Evolutionary conservation across 140 eudicot species (phyloP), one percentile per base, ranked within the genome.

Genomic region (Bidens hawaiensis): DNA sequence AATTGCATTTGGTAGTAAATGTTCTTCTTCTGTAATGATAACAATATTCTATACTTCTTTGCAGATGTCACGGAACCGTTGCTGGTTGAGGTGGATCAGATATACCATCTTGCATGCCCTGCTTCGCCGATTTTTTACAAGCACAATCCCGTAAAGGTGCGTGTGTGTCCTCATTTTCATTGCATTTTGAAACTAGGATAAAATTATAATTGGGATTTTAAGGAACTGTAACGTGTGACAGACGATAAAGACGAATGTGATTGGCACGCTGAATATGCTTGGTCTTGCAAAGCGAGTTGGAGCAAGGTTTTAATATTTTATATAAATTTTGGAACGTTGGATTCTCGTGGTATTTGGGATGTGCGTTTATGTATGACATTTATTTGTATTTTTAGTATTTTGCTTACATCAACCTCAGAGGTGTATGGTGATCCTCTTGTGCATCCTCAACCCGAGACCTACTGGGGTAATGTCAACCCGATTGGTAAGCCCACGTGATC

Each of bases 271-370:
- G 64, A 82, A 85, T 69, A 85, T 85, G 95, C 77, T 85, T 48
- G 95, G 95, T 63, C 89, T 85, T 67, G 95, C 95, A 30, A 85
- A 85, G 84, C 80, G 95, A 40, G 89, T 82, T n/a, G 95, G 95
- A 68, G 95, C 95, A 65, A 85, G 95, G 94, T 85, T 69, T 6
- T 63, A 34, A 43, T 18, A 38, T 58, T 51, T n/a, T 51, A 38
- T 69, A 15, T 17, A 46, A 43, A n/a, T 14, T n/a, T 50, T 15
- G 38, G 23, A 54, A 27, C 14, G 7, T 26, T 54, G 0, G 6
- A 14, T 54, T 25, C 14, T 14, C 46, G 17, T 67, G 15, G 43
- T 19, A 19, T 38, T 26, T 46, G n/a, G 19, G 65, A 49, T 49
- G 64, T 49, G 7, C 13, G 23, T 45, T 50, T 19, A 21, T 21